A percentile compares a stretch with the other conserved stretches of the same genome.
Evolutionary conservation across 495 filamentous ascomycete species (phyloP).

Genomic region (Clohesyomyces aquaticus): DNA sequence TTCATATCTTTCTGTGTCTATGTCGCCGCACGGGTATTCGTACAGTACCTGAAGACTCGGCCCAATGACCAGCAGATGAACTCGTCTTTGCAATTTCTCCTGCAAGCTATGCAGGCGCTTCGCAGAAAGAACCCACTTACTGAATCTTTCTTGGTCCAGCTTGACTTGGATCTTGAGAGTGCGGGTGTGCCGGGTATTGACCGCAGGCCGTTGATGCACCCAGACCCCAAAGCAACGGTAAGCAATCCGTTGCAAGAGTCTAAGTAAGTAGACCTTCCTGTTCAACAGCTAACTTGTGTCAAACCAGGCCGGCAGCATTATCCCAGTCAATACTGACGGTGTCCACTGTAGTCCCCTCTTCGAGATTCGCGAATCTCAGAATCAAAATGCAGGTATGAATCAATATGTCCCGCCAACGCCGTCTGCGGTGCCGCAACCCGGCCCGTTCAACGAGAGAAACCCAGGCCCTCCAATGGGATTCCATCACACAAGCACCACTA

Average conservation of each 20-base stretch:
- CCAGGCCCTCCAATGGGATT: constrained; percentile 36
- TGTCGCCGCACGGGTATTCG: constrained; percentile 90
- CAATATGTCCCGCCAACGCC: no score
- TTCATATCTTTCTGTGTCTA: constrained; percentile 97
- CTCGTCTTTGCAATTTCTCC: constrained; percentile 84
- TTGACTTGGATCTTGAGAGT: constrained; percentile 88
- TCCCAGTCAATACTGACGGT: constrained; percentile 32
- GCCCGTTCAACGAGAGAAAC: constrained; percentile 13
- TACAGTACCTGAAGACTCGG: constrained; percentile 88
- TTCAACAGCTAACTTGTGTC: constrained; percentile 22
- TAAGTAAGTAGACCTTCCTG: constrained; percentile 11
- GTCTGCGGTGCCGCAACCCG: not conserved
- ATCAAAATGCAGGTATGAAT: constrained; percentile 29
- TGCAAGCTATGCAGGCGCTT: constrained; percentile 84
- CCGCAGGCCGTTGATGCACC: constrained; percentile 16
- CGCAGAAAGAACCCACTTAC: constrained; percentile 89
- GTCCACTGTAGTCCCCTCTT: constrained; percentile 37
- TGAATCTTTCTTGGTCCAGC: constrained; percentile 91
- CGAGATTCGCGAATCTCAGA: constrained; percentile 40
- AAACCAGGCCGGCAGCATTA: constrained; percentile 13
- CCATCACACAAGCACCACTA: constrained; percentile 15
- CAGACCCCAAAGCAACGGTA: constrained; percentile 15
- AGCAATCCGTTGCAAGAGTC: constrained; percentile 9
- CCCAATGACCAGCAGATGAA: constrained; percentile 82
- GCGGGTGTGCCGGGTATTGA: constrained; percentile 42